Conservation (phyloP, 169 alveolate genomes). For the Cryptosporidium andersoni region DNA sequence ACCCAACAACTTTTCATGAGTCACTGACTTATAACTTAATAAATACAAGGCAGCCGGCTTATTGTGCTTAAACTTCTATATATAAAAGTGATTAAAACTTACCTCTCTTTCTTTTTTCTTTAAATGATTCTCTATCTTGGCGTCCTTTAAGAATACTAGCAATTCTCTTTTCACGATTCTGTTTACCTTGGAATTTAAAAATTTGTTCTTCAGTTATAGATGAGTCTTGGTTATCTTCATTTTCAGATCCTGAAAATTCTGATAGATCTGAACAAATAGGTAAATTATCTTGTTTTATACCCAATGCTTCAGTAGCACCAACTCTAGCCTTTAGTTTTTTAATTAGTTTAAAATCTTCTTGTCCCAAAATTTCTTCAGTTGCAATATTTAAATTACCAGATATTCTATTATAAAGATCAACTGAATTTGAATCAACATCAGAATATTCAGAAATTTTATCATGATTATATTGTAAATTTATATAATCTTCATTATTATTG, state of each 20-base stretch:
- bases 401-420: not conserved
- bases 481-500: not conserved
- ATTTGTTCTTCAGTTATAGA: not conserved
- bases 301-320: constrained; percentile 52
- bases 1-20: constrained; percentile 71
- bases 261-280: constrained; percentile 12
- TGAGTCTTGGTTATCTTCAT: not conserved
- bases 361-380: constrained; percentile 70
- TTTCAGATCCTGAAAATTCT: not conserved
- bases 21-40: constrained; percentile 25
- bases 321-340: constrained; percentile 68
- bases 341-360: constrained; percentile 71
- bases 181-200: not conserved
- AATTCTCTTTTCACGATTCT: constrained; percentile 38
- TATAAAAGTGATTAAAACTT: constrained; percentile 15
- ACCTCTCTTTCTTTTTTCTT: constrained; percentile 56
- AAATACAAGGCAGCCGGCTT: constrained; percentile 67
- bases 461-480: not conserved
- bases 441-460: not conserved
- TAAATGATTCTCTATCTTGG: constrained; percentile 48
- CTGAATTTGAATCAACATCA: not conserved
- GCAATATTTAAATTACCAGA: not conserved
- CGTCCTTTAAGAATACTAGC: constrained; percentile 43
- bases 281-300: constrained; percentile 12
- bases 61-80: constrained; percentile 33